phyloP scores from a whole-genome alignment of 2,329 filamentous ascomycete species.

The Colletotrichum siamense region DNA sequence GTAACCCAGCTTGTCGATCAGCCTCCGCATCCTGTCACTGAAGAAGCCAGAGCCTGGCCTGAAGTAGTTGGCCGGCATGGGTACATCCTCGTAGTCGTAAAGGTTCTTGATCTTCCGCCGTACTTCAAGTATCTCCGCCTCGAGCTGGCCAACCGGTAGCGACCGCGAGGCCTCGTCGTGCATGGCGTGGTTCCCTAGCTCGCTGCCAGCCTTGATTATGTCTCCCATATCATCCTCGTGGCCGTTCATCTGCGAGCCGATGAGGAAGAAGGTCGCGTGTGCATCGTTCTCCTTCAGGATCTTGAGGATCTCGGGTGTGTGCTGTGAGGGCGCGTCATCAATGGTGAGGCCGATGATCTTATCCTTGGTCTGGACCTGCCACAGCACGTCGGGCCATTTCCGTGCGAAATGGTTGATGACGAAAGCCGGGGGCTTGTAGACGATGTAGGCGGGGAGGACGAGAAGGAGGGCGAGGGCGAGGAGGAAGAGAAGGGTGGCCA shows the following conservation, averaged over 20 bases:
- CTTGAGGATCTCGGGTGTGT: slow-evolving; percentile 74
- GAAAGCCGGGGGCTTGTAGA: slow-evolving; percentile 78
- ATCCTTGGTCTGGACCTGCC: slow-evolving; percentile 63
- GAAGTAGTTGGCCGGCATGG: slow-evolving; percentile 68
- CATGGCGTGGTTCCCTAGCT: slow-evolving; percentile 90
- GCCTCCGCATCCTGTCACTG: slow-evolving; percentile 68
- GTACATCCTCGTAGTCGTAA: slow-evolving; percentile 53
- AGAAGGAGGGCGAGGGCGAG: slow-evolving; percentile 39
- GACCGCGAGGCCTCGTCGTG: slow-evolving; percentile 77
- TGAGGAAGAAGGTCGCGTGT: slow-evolving; percentile 87
- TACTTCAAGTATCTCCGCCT: slow-evolving; percentile 68
- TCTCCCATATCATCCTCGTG: slow-evolving; percentile 59
- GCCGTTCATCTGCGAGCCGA: slow-evolving; percentile 75
- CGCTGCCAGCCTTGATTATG: slow-evolving; percentile 67
- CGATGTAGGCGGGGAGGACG: slow-evolving; percentile 42
- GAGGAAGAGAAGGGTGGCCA: slow-evolving; percentile 57
- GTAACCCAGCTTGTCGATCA: slow-evolving; percentile 68
- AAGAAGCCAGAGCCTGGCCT: slow-evolving; percentile 88
- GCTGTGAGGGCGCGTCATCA: slow-evolving; percentile 80
- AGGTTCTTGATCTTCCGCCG: slow-evolving; percentile 63
- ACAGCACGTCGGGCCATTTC: slow-evolving; percentile 81
- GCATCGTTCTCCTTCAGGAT: slow-evolving; percentile 71
- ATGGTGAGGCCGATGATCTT: slow-evolving; percentile 84
- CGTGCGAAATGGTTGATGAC: slow-evolving; percentile 74
- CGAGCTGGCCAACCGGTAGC: slow-evolving; percentile 64